phyloP scores from a whole-genome alignment of 192 early-diverging fungal genomes.

The Cladochytrium replicatum region DNA sequence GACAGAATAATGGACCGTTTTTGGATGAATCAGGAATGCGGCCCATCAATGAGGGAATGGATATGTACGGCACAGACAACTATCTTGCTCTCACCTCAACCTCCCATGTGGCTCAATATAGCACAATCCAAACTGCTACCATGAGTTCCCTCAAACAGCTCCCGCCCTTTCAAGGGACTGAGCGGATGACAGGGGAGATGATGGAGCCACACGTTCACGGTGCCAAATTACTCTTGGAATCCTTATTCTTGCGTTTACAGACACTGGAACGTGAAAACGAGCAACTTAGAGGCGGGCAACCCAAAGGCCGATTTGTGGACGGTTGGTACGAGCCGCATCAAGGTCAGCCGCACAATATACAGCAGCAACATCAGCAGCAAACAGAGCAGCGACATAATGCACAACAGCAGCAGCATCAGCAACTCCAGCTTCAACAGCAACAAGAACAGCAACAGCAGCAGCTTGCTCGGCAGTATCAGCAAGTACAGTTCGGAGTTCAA shows the following conservation, averaged over 20 bases:
- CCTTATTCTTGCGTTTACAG: too few species aligned
- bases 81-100: too few species aligned
- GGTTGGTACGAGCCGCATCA: background rate
- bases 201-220: too few species aligned
- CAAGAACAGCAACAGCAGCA: too few species aligned
- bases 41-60: background rate
- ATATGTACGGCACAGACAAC: background rate
- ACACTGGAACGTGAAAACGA: slow-evolving; percentile 8
- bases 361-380: slow-evolving; percentile 1
- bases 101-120: background rate
- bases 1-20: background rate
- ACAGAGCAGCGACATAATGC: too few species aligned
- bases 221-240: slow-evolving; percentile 7
- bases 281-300: too few species aligned
- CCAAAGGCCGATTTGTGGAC: too few species aligned
- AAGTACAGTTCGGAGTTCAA: too few species aligned
- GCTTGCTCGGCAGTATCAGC: too few species aligned
- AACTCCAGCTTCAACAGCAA: too few species aligned
- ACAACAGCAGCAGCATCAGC: too few species aligned
- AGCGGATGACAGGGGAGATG: slow-evolving; percentile 7
- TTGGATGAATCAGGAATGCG: background rate
- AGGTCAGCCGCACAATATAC: background rate
- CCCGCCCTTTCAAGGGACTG: background rate
- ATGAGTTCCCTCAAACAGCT: background rate
- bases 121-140: background rate